phyloP scores from a whole-genome alignment of 352 stramenopile genomes.

The Ophiocytium majus region DNA sequence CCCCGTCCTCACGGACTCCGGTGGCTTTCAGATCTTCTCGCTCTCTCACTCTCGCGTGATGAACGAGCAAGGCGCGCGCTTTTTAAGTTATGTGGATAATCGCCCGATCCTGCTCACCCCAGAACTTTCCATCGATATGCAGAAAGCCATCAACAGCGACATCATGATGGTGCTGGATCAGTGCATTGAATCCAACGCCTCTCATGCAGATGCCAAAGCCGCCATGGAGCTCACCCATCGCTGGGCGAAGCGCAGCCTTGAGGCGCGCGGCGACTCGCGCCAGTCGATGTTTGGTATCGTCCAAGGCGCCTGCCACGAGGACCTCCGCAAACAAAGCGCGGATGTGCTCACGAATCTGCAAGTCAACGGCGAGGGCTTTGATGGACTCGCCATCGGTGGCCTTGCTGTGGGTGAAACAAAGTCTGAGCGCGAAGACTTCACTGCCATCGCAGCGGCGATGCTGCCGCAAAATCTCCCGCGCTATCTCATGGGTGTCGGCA shows the following conservation, averaged over 20 bases:
- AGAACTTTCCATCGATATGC: conserved; percentile 83
- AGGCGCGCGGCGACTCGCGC: conserved; percentile 72
- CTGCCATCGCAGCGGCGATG: conserved; percentile 70
- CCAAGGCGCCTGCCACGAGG: conserved; percentile 87
- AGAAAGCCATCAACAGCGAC: conserved; percentile 92
- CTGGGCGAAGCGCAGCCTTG: conserved; percentile 89
- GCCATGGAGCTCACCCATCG: conserved; percentile 70
- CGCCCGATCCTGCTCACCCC: conserved; percentile 83
- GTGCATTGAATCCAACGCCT: conserved; percentile 84
- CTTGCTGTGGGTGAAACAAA: conserved; percentile 62
- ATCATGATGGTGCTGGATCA: conserved; percentile 98
- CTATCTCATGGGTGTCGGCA: conserved; percentile 96
- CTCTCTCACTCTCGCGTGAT: conserved; percentile 86
- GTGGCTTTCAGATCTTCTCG: conserved; percentile 95
- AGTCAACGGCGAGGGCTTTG: conserved; percentile 42
- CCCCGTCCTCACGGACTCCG: conserved; percentile 91
- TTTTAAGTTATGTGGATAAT: conserved; percentile 81
- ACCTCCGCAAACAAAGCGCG: conserved; percentile 64
- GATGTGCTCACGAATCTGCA: neutral
- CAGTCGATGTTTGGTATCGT: conserved; percentile 96
- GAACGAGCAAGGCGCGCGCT: conserved; percentile 79
- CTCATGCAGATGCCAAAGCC: neutral
- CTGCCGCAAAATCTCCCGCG: conserved; percentile 88
- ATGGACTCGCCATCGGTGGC: conserved; percentile 91
- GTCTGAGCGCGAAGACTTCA: conserved; percentile 88